Conservation (phyloP, 305 asterid species). For the Caryopteris hybrid region DNA sequence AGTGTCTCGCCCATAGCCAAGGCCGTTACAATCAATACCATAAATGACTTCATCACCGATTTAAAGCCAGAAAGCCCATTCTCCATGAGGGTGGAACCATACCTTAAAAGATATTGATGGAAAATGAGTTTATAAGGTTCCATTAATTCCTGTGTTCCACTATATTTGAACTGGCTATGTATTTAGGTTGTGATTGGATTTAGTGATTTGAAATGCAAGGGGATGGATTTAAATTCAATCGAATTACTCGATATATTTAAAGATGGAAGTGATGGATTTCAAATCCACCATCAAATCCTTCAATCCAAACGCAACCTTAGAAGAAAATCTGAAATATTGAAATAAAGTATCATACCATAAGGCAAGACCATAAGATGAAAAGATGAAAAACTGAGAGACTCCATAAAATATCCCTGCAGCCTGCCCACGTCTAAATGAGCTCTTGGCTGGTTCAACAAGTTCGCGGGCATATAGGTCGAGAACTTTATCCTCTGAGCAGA, state of each 20-base stretch:
- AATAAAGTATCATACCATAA: constrained; percentile 56
- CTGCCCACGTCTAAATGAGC: constrained; percentile 84
- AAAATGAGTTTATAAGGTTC: neutral
- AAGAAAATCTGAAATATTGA: neutral
- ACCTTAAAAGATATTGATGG: constrained; percentile 38
- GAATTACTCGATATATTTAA: too few relatives aligned
- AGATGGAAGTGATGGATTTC: neutral
- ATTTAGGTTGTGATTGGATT: neutral
- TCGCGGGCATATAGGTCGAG: constrained; percentile 65
- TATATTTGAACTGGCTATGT: too few relatives aligned
- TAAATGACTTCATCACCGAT: constrained; percentile 87
- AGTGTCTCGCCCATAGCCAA: constrained; percentile 96
- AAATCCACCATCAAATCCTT: neutral
- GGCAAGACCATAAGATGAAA: constrained; percentile 91
- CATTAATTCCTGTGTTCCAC: too few relatives aligned
- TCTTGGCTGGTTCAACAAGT: constrained; percentile 75
- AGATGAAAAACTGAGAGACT: constrained; percentile 91
- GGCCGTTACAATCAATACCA: constrained; percentile 92
- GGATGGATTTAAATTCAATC: neutral
- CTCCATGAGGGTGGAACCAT: constrained; percentile 89
- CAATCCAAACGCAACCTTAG: neutral
- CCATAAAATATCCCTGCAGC: constrained; percentile 90
- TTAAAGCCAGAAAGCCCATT: constrained; percentile 76
- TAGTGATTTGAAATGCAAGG: neutral
- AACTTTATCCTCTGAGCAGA: constrained; percentile 89